Evolutionary conservation across 2,329 filamentous ascomycete species (phyloP).

Genomic region (Penicillium sp.): DNA sequence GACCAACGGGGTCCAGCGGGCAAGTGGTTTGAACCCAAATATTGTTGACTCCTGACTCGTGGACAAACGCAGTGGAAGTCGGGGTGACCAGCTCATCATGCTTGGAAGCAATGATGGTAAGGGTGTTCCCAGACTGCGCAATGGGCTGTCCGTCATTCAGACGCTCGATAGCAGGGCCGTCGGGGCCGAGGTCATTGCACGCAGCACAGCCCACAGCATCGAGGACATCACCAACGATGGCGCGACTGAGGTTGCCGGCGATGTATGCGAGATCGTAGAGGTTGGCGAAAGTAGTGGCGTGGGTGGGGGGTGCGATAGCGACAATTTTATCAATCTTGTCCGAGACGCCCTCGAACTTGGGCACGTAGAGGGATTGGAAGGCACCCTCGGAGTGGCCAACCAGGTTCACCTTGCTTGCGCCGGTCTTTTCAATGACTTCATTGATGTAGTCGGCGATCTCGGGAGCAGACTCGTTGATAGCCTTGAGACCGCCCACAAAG

Average conservation of each 20-base stretch:
- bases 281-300: constrained; percentile 32
- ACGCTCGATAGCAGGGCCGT: constrained; percentile 27
- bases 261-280: constrained; percentile 31
- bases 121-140: constrained; percentile 32
- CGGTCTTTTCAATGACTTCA: constrained; percentile 36
- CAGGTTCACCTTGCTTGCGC: constrained; percentile 40
- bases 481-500: constrained; percentile 40
- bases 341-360: constrained; percentile 37
- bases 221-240: constrained; percentile 24
- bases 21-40: constrained; percentile 35
- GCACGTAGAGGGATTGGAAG: constrained; percentile 42
- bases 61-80: constrained; percentile 28
- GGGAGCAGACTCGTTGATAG: constrained; percentile 39
- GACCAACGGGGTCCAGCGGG: constrained; percentile 34
- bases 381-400: constrained; percentile 48
- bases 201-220: constrained; percentile 32
- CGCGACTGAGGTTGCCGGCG: constrained; percentile 27
- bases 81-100: constrained; percentile 39
- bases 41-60: constrained; percentile 35
- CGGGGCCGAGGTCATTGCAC: constrained; percentile 32
- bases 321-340: constrained; percentile 34
- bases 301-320: constrained; percentile 38
- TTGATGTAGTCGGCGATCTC: constrained; percentile 44
- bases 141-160: constrained; percentile 37
- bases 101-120: constrained; percentile 37